A percentile compares a stretch with the other conserved stretches of the same genome.
Conservation (phyloP, 2,329 filamentous ascomycete species). For the Periglandula ipomoeae region DNA sequence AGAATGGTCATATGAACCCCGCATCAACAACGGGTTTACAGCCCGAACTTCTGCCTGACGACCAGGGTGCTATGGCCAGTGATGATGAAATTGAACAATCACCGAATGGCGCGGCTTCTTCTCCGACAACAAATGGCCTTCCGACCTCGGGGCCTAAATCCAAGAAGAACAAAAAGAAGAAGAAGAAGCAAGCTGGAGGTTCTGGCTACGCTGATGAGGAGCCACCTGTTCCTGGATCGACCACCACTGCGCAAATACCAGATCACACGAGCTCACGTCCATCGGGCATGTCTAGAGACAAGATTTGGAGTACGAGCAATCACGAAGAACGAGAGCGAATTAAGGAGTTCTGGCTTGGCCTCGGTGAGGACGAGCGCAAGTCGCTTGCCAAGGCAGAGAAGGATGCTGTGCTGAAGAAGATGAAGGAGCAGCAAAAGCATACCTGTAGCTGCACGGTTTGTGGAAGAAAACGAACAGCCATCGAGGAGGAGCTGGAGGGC, state of each 20-base stretch:
- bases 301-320: constrained; percentile 96
- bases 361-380: constrained; percentile 90
- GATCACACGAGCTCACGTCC: constrained; percentile 19
- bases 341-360: constrained; percentile 93
- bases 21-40: constrained; percentile 17
- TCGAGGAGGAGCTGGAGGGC: constrained; percentile 95
- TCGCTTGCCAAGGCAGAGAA: constrained; percentile 97
- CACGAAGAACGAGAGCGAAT: constrained; percentile 94
- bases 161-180: constrained; percentile 62
- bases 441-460: constrained; percentile 98
- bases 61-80: constrained; percentile 45
- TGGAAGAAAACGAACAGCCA: constrained; percentile 89
- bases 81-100: constrained; percentile 40
- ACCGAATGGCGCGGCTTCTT: constrained; percentile 20
- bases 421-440: constrained; percentile 99
- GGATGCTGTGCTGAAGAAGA: constrained; percentile 93
- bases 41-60: constrained; percentile 20
- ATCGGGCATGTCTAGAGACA: constrained; percentile 57
- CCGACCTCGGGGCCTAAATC: constrained; percentile 27
- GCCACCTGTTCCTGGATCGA: constrained; percentile 1
- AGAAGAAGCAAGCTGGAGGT: constrained; percentile 41
- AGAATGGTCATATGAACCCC: constrained; percentile 33
- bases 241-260: constrained; percentile 14
- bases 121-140: constrained; percentile 23
- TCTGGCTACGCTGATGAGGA: constrained; percentile 13